Conservation (phyloP, 177 flowering plant species). For the Telopea speciosissima region DNA sequence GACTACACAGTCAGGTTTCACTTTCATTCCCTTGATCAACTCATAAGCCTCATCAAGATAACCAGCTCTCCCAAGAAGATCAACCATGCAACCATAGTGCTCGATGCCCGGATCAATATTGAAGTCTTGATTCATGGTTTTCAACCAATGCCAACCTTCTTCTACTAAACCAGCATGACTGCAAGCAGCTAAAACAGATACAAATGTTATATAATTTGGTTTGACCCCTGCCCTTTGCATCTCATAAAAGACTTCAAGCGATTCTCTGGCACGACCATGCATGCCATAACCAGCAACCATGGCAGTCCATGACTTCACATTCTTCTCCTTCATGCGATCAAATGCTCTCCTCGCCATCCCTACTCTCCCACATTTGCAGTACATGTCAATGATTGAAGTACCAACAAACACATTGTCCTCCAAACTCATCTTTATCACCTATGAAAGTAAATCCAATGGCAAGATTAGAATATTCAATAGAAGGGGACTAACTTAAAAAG, state of each 20-base stretch:
- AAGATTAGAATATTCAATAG: neutral
- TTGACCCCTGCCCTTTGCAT: constrained; percentile 46
- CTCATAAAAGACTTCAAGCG: constrained; percentile 48
- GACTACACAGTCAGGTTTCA: constrained; percentile 54
- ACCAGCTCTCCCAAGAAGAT: constrained; percentile 79
- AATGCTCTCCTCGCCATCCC: constrained; percentile 53
- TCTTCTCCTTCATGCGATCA: constrained; percentile 46
- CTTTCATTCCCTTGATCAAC: constrained; percentile 49
- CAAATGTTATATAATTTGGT: constrained; percentile 66
- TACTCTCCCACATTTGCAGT: constrained; percentile 73
- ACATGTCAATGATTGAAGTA: constrained; percentile 73
- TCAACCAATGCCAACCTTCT: constrained; percentile 67
- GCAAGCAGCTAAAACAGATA: constrained; percentile 71
- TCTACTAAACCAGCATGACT: constrained; percentile 71
- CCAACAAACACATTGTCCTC: constrained; percentile 53
- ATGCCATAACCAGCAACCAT: constrained; percentile 71
- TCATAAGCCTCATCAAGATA: constrained; percentile 46
- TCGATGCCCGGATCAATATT: constrained; percentile 57
- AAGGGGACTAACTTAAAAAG: neutral
- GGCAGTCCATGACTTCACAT: constrained; percentile 72
- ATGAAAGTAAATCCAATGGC: constrained; percentile 1
- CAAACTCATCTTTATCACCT: constrained; percentile 64
- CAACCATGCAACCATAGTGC: constrained; percentile 82
- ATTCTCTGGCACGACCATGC: constrained; percentile 62
- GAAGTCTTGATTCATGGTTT: constrained; percentile 42